Percentiles rank a stretch among this genome's conserved stretches.
Conservation (phyloP, 208 protist species). For the Leptomonas seymouri region DNA sequence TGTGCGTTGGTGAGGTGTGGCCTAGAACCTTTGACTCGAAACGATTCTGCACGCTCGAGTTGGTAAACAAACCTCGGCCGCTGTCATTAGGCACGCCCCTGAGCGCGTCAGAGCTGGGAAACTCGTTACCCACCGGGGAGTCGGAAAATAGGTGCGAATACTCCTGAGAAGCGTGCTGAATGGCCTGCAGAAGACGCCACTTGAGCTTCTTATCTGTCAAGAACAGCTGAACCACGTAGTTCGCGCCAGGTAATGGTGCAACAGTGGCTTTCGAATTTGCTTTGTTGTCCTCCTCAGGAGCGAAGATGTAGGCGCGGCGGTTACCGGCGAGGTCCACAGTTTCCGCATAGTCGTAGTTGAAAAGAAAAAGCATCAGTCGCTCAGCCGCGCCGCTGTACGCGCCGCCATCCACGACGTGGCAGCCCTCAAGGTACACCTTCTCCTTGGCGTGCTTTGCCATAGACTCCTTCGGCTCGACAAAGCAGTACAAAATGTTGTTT, state of each 20-base stretch:
- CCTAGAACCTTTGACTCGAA: conserved; percentile 27
- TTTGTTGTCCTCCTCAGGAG: neutral
- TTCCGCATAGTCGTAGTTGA: conserved; percentile 55
- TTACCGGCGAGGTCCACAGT: conserved; percentile 50
- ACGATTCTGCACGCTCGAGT: conserved; percentile 13
- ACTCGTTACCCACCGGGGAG: neutral
- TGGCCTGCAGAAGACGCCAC: conserved; percentile 46
- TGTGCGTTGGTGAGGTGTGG: neutral
- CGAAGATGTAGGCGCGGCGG: conserved; percentile 29
- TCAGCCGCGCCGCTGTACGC: conserved; percentile 26
- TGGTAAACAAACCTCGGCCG: neutral
- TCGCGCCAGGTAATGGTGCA: neutral
- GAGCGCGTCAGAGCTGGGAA: neutral
- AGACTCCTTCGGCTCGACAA: conserved; percentile 60
- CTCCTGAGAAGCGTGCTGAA: conserved; percentile 34
- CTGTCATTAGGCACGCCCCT: neutral
- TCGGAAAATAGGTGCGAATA: conserved; percentile 24
- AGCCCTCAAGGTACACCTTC: conserved; percentile 55
- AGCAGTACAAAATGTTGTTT: conserved; percentile 60
- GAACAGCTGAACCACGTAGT: conserved; percentile 42
- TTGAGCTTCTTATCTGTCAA: conserved; percentile 53
- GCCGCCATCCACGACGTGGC: conserved; percentile 54
- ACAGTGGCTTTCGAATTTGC: neutral
- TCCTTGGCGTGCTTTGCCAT: conserved; percentile 64
- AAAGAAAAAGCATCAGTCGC: conserved; percentile 46